Percentiles rank a stretch among this genome's conserved stretches.
These are phyloP conservation scores for Beauveria medogensis DNA, from an alignment of 2,329 filamentous ascomycete species.

Conservation along the genomic window DNA sequence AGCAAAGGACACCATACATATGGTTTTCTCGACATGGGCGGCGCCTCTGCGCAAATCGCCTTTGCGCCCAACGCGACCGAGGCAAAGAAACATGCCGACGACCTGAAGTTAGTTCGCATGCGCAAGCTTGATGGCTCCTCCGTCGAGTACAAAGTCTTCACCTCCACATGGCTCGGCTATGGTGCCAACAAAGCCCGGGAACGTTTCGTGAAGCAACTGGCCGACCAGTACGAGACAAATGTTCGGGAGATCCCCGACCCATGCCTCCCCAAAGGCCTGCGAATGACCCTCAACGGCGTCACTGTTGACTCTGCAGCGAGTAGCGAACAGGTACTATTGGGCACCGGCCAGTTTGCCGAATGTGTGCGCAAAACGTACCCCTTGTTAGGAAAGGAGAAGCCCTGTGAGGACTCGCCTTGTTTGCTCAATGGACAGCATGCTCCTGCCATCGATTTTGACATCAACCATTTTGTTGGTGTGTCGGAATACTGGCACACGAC, in stretches of 20 bases:
- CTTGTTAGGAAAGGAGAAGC: conserved; percentile 78
- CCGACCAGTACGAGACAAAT: conserved; percentile 53
- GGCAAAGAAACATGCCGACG: conserved; percentile 78
- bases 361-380: conserved; percentile 78
- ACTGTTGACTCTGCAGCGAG: conserved; percentile 29
- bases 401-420: conserved; percentile 77
- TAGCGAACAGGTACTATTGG: conserved; percentile 51
- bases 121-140: conserved; percentile 71
- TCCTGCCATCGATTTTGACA: conserved; percentile 89
- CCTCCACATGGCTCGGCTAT: conserved; percentile 93
- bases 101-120: conserved; percentile 78
- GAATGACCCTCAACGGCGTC: conserved; percentile 64
- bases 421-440: conserved; percentile 86
- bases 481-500: conserved; percentile 99
- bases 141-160: conserved; percentile 82
- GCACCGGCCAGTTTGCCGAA: conserved; percentile 80
- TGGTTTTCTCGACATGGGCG: conserved; percentile 97
- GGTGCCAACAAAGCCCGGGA: conserved; percentile 90
- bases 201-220: conserved; percentile 72
- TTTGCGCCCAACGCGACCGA: conserved; percentile 94
- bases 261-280: conserved; percentile 74
- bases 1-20: conserved; percentile 90
- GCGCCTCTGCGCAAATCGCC: conserved; percentile 93
- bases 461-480: conserved; percentile 96
- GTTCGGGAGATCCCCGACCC: conserved; percentile 74